Conservation (phyloP, 2,329 filamentous ascomycete genomes). For the Dactylellina drechsleri region DNA sequence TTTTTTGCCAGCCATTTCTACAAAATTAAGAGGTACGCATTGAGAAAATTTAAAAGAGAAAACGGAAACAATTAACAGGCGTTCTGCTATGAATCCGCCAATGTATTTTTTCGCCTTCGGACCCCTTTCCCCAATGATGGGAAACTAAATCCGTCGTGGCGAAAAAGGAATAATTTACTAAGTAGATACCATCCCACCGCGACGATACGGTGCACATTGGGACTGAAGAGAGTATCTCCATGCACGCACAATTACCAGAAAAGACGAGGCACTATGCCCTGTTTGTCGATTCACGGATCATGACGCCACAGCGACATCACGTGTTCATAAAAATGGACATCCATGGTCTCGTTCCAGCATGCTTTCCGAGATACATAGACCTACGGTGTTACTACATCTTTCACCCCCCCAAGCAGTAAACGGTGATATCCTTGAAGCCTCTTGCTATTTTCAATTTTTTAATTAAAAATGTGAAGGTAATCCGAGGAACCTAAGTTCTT, state of each 20-base stretch:
- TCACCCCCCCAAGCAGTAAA: not conserved
- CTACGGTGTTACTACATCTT: not conserved
- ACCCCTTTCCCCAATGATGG: no score
- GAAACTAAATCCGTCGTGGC: conserved; percentile 2
- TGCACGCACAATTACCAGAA: not conserved
- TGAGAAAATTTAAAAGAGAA: no score
- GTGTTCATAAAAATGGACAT: no score
- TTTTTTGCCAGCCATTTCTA: not conserved
- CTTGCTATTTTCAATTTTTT: not conserved
- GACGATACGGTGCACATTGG: not conserved
- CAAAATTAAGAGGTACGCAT: not conserved
- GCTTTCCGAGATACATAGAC: no score
- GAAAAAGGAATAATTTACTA: not conserved
- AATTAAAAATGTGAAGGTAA: not conserved
- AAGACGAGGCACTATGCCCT: not conserved
- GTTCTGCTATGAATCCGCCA: not conserved
- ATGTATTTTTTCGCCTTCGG: no score
- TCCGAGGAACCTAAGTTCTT: not conserved
- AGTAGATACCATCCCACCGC: not conserved
- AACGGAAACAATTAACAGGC: conserved; percentile 1
- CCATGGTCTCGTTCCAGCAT: no score
- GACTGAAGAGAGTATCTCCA: conserved; percentile 1
- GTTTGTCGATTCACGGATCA: conserved; percentile 18
- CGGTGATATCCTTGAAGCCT: not conserved
- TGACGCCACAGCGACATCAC: conserved; percentile 48